Base-by-base conservation (phyloP, 192 early-diverging fungal genomes). In the Coemansia sp. region DNA sequence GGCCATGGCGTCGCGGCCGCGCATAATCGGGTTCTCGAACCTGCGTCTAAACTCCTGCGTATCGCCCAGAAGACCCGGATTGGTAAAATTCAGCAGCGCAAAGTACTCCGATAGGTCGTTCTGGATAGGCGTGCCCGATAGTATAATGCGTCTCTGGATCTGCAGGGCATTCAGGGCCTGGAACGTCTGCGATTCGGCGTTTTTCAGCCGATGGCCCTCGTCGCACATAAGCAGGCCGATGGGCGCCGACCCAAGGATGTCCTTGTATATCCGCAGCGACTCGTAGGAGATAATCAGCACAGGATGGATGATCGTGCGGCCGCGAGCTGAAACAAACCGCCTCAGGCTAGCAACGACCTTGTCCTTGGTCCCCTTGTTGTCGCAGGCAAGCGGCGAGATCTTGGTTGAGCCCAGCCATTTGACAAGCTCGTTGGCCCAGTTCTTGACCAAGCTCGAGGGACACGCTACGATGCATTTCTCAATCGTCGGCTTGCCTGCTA, bases 271-370 rank as follows among this genome's bases (percentile, higher is more conserved):
- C 32, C 97, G 88, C 55, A 99, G 74, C 23, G 92, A 91, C 80
- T 99, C 97, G 64, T 99, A 99, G 3, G 95, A 98, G 51, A 99
- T 94, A 36, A 99, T 99, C 24, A 99, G 71, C 6, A 99, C 95
- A 39, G 91, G 92, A 52, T 96, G 87, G 13, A 90, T 87, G 25
- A 95, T 83, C 49, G 83, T 83, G n/a, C 95, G 83, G 10, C 95
- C 95, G 55, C 95, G 91, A 1, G 89, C 85, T 6, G 83, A 75
- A 5, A 88, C 88, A 84, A 94, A 99, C 25, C 87, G 85, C 22
- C 83, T 83, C 65, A 99, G 78, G 20, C 87, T 87, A 35, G 85
- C 83, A 1, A 83, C 85, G 2, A 90, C 87, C 48, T 95, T 90
- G 52, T 96, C 94, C 64, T 93, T 94, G 2, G 88, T 85, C 0